phyloP scores from a whole-genome alignment of 345 rosid genomes.

The Noccaea bulbosa region DNA sequence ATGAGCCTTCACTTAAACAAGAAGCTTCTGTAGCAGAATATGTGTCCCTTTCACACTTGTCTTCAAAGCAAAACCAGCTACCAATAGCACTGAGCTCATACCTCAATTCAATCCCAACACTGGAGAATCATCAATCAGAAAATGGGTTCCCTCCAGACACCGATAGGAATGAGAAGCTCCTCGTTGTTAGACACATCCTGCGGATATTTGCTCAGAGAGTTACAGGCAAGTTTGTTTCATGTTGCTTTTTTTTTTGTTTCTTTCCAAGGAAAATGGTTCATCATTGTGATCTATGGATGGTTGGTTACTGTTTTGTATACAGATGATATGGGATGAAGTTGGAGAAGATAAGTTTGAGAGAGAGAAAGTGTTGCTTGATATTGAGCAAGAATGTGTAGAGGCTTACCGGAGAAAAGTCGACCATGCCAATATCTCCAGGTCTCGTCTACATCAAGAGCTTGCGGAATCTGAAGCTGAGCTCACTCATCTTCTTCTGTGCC shows the following conservation, averaged over 20 bases:
- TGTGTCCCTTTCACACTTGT: conserved; percentile 75
- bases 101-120: conserved; percentile 19
- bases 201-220: conserved; percentile 84
- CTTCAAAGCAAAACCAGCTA: conserved; percentile 62
- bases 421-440: conserved; percentile 85
- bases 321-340: conserved; percentile 99
- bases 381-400: conserved; percentile 92
- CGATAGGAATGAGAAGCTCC: conserved; percentile 67
- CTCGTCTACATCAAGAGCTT: conserved; percentile 94
- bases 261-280: conserved; percentile 2
- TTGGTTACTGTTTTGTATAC: conserved; percentile 23
- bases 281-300: background rate
- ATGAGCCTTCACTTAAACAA: conserved; percentile 61
- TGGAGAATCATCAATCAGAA: conserved; percentile 32
- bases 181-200: conserved; percentile 74
- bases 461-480: conserved; percentile 98
- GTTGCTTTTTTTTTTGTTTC: background rate
- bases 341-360: conserved; percentile 81
- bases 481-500: conserved; percentile 92
- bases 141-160: conserved; percentile 77
- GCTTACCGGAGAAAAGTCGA: conserved; percentile 95
- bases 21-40: conserved; percentile 62
- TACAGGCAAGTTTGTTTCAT: conserved; percentile 65
- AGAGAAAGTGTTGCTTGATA: conserved; percentile 80
- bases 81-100: conserved; percentile 51